Base-by-base conservation (phyloP, 2,329 filamentous ascomycete species). In the Leptosphaerulina australis region DNA sequence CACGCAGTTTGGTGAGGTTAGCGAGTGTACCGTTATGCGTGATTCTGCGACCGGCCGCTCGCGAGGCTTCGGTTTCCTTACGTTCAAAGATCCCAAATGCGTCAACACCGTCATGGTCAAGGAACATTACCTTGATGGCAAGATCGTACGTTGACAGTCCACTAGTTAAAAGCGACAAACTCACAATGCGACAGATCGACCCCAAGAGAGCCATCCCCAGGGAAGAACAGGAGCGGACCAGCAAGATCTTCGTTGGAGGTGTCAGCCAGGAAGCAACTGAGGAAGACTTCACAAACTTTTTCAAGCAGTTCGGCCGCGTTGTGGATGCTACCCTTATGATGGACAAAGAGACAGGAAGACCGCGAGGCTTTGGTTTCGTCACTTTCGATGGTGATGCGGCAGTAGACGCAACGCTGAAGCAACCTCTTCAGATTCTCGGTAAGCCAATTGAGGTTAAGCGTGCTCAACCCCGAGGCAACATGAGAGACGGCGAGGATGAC, bases 91-190 rank as follows among this genome's bases (percentile, higher is more conserved):
- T 69, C 88, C 94, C 37, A 96, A 96, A 78, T 96, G 91, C 3
- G 94, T 99, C 60, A 99, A 99, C 72, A 96, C 91, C 61, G 94
- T 99, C 58, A 99, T 99, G 94, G 94, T 99, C 56, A 99, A 99
- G 77, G 94, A 99, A 72, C 94, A 99, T 74, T 96, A 93, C 64
- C 83, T 99, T 17, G 94, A 99, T 71, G 94, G 94, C 55, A 99
- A 99, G 76, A 97, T 99, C 74, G 94, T 97, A 83, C 79, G 90
- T 62, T 77, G 2, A n/a, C 20, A 31, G 8, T 5, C 2, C 2
- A n/a, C 28, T 29, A 50, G 44, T 47, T 51, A 51, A 60, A 41
- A 49, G 60, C 18, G 45, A 54, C 29, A 24, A 35, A 18, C 63
- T 64, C 41, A 67, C n/a, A 26, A 22, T 41, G 15, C 25, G 34